Evolutionary conservation across 2,329 filamentous ascomycete genomes (phyloP).

Genomic region (Cladosporium velox): DNA sequence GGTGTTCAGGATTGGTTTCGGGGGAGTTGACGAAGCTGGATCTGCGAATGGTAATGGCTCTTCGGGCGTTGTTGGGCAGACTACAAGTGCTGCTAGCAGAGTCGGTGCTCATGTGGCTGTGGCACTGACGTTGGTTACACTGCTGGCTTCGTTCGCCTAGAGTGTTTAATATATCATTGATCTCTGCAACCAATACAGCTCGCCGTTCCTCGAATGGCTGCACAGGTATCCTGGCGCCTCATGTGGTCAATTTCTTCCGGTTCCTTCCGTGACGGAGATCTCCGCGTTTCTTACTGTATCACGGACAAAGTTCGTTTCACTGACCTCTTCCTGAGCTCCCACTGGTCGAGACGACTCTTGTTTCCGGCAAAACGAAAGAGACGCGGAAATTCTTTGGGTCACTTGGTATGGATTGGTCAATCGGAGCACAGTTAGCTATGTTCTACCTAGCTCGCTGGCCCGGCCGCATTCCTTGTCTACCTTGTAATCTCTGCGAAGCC

Average conservation of each 20-base stretch:
- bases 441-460: background rate
- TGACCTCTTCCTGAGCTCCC: background rate
- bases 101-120: background rate
- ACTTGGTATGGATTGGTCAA: no score
- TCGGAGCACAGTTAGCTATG: no score
- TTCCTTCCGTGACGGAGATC: background rate
- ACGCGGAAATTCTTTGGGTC: background rate
- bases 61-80: constrained; percentile 16
- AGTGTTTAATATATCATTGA: background rate
- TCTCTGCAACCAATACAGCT: background rate
- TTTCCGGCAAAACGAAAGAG: background rate
- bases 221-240: background rate
- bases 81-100: constrained; percentile 3
- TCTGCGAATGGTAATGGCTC: constrained; percentile 2
- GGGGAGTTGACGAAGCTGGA: constrained; percentile 18
- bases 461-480: background rate
- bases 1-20: constrained; percentile 47
- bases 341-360: background rate
- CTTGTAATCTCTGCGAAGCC: background rate
- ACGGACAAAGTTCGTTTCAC: background rate
- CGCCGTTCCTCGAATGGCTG: background rate
- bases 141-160: background rate
- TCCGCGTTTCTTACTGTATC: background rate
- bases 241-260: background rate
- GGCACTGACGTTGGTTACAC: background rate